phyloP scores from a whole-genome alignment of 2,329 filamentous ascomycete genomes.

The Drechslera avenae region DNA sequence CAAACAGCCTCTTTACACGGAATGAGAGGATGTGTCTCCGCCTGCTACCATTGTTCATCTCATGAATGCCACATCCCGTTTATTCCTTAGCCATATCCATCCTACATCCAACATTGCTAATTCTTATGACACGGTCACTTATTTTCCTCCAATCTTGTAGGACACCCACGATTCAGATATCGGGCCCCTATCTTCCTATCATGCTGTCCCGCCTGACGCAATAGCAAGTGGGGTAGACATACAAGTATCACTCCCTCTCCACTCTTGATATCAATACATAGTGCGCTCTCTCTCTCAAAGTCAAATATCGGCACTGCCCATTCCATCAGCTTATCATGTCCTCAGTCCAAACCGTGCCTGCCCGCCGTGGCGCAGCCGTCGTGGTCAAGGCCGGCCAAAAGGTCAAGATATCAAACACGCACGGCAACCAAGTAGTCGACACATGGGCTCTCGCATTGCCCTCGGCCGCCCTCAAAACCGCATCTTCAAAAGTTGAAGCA shows the following conservation, averaged over 20 bases:
- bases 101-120: conserved; percentile 2
- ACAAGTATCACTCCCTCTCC: neutral
- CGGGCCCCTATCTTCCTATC: conserved; percentile 18
- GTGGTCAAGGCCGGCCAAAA: conserved; percentile 46
- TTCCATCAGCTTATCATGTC: conserved; percentile 14
- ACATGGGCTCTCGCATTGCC: conserved; percentile 55
- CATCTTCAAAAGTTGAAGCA: conserved; percentile 33
- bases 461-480: conserved; percentile 19
- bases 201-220: conserved; percentile 15
- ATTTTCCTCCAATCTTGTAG: conserved; percentile 6
- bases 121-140: conserved; percentile 1
- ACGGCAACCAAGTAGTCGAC: conserved; percentile 58
- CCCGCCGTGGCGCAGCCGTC: conserved; percentile 53
- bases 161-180: neutral
- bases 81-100: neutral
- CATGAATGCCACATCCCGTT: no score
- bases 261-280: neutral
- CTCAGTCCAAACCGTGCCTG: conserved; percentile 46
- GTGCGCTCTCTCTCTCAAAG: neutral
- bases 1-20: no score
- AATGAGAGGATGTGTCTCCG: no score
- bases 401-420: conserved; percentile 55
- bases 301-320: neutral
- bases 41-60: no score
- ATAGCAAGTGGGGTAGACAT: conserved; percentile 16